phyloP scores from a whole-genome alignment of 495 filamentous ascomycete genomes.

The Schizothecium vesticola region DNA sequence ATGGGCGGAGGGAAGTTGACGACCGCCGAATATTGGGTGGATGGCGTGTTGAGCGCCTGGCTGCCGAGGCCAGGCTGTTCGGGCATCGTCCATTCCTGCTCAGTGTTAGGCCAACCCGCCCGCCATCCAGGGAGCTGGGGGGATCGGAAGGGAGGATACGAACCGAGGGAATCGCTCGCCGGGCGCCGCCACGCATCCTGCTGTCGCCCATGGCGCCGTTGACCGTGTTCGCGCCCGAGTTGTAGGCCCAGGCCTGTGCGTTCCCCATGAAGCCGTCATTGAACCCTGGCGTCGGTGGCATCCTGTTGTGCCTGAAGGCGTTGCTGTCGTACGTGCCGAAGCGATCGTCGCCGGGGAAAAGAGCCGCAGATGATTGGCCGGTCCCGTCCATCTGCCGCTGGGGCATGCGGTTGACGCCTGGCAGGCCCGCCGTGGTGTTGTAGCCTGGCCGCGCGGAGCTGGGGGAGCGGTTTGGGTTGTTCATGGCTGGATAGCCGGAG shows the following conservation, averaged over 20 bases:
- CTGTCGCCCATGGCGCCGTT: slow-evolving; percentile 45
- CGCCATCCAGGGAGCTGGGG: background rate
- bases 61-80: slow-evolving; percentile 39
- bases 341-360: slow-evolving; percentile 42
- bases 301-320: slow-evolving; percentile 54
- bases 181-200: slow-evolving; percentile 38
- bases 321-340: slow-evolving; percentile 48
- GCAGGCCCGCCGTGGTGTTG: slow-evolving; percentile 56
- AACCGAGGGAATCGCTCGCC: slow-evolving; percentile 46
- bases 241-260: slow-evolving; percentile 48
- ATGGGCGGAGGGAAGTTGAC: slow-evolving; percentile 23
- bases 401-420: slow-evolving; percentile 59
- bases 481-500: slow-evolving; percentile 23
- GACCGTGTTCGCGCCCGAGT: slow-evolving; percentile 40
- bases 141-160: slow-evolving; percentile 19
- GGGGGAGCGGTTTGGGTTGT: slow-evolving; percentile 37
- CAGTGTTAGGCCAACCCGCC: slow-evolving; percentile 2
- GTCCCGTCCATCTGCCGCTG: slow-evolving; percentile 44
- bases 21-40: slow-evolving; percentile 26
- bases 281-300: slow-evolving; percentile 48
- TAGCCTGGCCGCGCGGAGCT: slow-evolving; percentile 42
- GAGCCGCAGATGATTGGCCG: slow-evolving; percentile 30
- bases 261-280: slow-evolving; percentile 40
- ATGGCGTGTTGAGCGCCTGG: slow-evolving; percentile 34
- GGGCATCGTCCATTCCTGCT: slow-evolving; percentile 44